These are phyloP conservation scores for Ceratocystis colombiana DNA, from an alignment of 2,329 filamentous ascomycete genomes.

Conservation along the genomic window DNA sequence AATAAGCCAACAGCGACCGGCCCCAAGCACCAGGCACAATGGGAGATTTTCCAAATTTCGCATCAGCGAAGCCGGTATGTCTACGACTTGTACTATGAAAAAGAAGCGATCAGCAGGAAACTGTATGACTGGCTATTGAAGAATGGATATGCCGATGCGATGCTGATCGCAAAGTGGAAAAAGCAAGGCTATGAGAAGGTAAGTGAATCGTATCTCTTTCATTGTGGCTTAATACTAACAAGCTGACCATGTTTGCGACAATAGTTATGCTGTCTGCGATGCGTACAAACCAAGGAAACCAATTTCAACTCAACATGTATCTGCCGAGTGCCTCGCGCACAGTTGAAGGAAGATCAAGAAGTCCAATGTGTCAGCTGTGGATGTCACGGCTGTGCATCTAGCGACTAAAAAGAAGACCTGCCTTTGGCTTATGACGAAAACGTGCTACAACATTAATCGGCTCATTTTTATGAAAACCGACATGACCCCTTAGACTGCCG, in stretches of 20 bases:
- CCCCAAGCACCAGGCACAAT: constrained; percentile 78
- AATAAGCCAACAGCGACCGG: constrained; percentile 74
- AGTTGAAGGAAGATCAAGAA: constrained; percentile 81
- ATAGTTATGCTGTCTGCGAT: constrained; percentile 84
- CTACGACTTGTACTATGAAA: constrained; percentile 96
- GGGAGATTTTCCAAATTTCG: constrained; percentile 95
- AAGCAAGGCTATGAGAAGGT: constrained; percentile 98
- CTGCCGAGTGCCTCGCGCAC: constrained; percentile 80
- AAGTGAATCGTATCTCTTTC: constrained; percentile 29
- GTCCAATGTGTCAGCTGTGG: constrained; percentile 94
- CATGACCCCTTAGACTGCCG: constrained; percentile 6
- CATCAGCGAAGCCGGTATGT: constrained; percentile 89
- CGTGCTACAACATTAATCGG: background rate
- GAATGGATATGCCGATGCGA: constrained; percentile 89
- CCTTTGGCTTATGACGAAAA: background rate
- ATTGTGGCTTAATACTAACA: background rate
- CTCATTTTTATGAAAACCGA: background rate
- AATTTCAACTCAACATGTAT: constrained; percentile 98
- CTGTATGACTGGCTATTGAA: constrained; percentile 95
- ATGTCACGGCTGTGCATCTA: constrained; percentile 80
- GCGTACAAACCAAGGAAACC: constrained; percentile 98
- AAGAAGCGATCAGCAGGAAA: constrained; percentile 84
- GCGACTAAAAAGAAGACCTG: constrained; percentile 48
- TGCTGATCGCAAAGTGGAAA: constrained; percentile 99
- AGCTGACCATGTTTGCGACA: constrained; percentile 20